phyloP scores from a whole-genome alignment of 2,329 filamentous ascomycete species.

The Aspergillus melleus region DNA sequence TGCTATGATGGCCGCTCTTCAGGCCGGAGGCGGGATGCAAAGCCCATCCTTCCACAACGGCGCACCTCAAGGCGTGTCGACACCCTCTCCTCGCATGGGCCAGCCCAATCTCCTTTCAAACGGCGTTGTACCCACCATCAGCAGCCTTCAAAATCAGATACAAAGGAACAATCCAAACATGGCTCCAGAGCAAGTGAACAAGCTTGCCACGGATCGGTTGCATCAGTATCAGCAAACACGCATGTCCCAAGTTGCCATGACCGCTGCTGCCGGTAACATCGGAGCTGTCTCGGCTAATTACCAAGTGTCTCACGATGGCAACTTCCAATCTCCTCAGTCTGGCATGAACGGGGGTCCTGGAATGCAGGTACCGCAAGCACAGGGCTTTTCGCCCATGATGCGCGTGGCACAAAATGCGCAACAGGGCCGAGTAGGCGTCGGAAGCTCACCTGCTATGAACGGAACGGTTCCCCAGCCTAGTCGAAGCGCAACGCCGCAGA shows the following conservation, averaged over 20 bases:
- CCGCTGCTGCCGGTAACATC: conserved; percentile 51
- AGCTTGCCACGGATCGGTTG: conserved; percentile 54
- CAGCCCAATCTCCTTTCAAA: conserved; percentile 53
- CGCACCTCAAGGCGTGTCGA: conserved; percentile 41
- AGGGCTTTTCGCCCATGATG: conserved; percentile 55
- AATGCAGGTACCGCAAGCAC: conserved; percentile 50
- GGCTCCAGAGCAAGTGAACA: conserved; percentile 55
- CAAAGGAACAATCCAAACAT: conserved; percentile 53
- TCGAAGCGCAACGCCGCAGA: conserved; percentile 48
- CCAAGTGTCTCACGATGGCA: conserved; percentile 41
- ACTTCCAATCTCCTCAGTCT: conserved; percentile 35
- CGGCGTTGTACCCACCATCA: conserved; percentile 56
- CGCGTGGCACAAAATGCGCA: conserved; percentile 51
- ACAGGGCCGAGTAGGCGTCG: conserved; percentile 40
- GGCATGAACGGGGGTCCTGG: conserved; percentile 36
- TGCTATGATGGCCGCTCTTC: conserved; percentile 47
- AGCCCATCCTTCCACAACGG: conserved; percentile 46
- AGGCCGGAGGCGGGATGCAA: conserved; percentile 42
- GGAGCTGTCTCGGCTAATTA: conserved; percentile 42
- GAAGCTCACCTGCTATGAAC: conserved; percentile 47
- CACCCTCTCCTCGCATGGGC: conserved; percentile 49
- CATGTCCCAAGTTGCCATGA: conserved; percentile 54
- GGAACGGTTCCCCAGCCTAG: conserved; percentile 43
- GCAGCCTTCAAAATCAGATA: conserved; percentile 54
- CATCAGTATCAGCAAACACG: conserved; percentile 48